A percentile compares a stretch with the other conserved stretches of the same genome.
Conservation (phyloP, 768 basidiomycete species). For the Auricularia sp. region DNA sequence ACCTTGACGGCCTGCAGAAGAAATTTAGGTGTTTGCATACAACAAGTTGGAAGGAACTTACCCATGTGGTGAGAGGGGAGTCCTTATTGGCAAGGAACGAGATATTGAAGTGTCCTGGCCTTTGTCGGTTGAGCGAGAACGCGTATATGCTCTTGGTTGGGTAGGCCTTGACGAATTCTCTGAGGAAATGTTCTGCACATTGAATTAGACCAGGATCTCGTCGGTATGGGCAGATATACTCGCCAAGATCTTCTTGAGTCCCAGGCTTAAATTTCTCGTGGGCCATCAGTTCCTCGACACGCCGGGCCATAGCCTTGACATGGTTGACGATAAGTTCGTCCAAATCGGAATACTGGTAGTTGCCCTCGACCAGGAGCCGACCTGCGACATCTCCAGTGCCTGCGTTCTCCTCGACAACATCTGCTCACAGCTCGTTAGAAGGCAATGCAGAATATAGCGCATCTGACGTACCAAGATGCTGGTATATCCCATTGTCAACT, state of each 20-base stretch:
- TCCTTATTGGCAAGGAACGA: constrained; percentile 91
- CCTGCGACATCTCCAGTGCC: constrained; percentile 41
- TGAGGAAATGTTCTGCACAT: constrained; percentile 65
- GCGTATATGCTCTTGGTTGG: constrained; percentile 93
- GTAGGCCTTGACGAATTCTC: constrained; percentile 85
- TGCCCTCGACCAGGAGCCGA: constrained; percentile 61
- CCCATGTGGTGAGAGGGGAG: constrained; percentile 85
- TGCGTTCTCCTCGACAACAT: neutral
- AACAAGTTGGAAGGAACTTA: constrained; percentile 25
- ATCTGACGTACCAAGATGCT: constrained; percentile 73
- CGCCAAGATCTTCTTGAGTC: constrained; percentile 82
- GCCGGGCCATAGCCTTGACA: constrained; percentile 84
- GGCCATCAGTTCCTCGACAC: constrained; percentile 88
- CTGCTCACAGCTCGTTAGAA: neutral
- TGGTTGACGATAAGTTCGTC: constrained; percentile 97
- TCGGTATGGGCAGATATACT: constrained; percentile 23
- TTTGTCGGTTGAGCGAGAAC: constrained; percentile 80
- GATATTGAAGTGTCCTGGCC: constrained; percentile 87
- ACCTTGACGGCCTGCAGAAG: constrained; percentile 65
- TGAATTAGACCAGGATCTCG: constrained; percentile 2
- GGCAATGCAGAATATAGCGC: neutral
- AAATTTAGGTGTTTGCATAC: neutral
- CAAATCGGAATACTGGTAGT: constrained; percentile 81
- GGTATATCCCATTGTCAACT: constrained; percentile 89
- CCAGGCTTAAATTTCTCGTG: constrained; percentile 92